Percentiles rank a stretch among this genome's conserved stretches.
Conservation (phyloP, 768 basidiomycete genomes). For the Tricholoma sp. region DNA sequence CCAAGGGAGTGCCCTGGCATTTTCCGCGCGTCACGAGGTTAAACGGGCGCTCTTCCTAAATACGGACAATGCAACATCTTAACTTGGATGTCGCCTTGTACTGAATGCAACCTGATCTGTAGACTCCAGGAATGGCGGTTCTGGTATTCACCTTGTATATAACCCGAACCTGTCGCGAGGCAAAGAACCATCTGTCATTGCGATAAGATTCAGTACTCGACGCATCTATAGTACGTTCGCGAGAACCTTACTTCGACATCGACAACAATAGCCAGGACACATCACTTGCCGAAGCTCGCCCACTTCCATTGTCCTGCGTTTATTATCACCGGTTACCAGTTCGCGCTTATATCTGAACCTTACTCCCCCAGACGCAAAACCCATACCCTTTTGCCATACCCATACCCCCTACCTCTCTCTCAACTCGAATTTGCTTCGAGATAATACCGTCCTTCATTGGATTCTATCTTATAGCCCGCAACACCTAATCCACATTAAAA, state of each 20-base stretch:
- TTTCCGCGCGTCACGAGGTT: conserved; percentile 4
- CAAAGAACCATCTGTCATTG: conserved; percentile 4
- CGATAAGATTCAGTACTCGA: conserved; percentile 6
- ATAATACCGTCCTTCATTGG: conserved; percentile 3
- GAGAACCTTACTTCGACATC: conserved; percentile 3
- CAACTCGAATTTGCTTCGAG: conserved; percentile 2
- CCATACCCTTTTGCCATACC: conserved; percentile 5
- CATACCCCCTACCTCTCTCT: conserved; percentile 5
- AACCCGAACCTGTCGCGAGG: conserved; percentile 16
- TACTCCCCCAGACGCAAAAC: not conserved
- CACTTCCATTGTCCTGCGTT: conserved; percentile 9
- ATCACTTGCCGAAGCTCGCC: not conserved
- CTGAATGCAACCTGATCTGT: conserved; percentile 1
- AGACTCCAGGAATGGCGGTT: conserved; percentile 5
- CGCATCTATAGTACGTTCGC: not conserved
- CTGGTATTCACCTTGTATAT: conserved; percentile 20
- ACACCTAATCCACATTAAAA: conserved; percentile 6
- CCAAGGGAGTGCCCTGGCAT: not conserved
- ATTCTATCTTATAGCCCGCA: conserved; percentile 4
- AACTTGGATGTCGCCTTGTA: conserved; percentile 29
- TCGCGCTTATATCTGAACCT: conserved; percentile 10
- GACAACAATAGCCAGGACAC: conserved; percentile 12
- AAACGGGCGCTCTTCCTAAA: not conserved
- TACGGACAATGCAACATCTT: conserved; percentile 27
- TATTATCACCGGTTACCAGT: conserved; percentile 4